These are phyloP conservation scores for Metschnikowia kunwiensis DNA, from an alignment of 805 yeast genomes.

Conservation along the genomic window DNA sequence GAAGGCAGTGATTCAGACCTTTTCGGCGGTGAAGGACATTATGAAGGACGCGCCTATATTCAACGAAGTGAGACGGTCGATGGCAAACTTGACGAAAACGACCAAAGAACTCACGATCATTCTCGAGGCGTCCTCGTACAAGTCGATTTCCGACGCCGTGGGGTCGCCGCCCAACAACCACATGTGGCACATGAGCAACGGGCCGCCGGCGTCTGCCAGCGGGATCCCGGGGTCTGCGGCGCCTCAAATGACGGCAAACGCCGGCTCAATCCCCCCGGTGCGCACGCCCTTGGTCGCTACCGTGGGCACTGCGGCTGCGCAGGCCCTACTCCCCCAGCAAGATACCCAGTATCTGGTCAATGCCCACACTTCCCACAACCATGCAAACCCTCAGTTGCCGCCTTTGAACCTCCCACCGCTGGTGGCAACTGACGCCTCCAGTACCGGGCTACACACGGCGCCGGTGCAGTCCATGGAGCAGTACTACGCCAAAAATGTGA, in stretches of 20 bases:
- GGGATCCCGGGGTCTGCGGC: neutral
- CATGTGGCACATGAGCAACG: conserved; percentile 12
- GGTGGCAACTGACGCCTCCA: conserved; percentile 14
- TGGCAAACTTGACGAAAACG: conserved; percentile 79
- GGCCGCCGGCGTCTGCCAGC: conserved; percentile 3
- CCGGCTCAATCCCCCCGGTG: conserved; percentile 6
- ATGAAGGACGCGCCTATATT: conserved; percentile 79
- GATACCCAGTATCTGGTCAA: conserved; percentile 8
- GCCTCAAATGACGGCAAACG: neutral
- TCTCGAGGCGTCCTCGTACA: conserved; percentile 48
- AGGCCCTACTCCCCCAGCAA: conserved; percentile 16
- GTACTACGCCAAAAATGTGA: conserved; percentile 17
- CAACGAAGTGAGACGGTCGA: conserved; percentile 73
- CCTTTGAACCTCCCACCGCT: conserved; percentile 16
- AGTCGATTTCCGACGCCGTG: conserved; percentile 17
- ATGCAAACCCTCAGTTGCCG: neutral
- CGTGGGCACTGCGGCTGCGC: conserved; percentile 18
- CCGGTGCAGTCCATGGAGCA: conserved; percentile 22
- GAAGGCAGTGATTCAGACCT: conserved; percentile 76
- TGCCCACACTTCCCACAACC: neutral
- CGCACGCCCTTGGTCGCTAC: conserved; percentile 19
- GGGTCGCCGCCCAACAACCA: conserved; percentile 10
- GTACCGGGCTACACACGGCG: conserved; percentile 17
- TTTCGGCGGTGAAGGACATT: conserved; percentile 78
- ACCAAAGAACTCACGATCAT: conserved; percentile 91